phyloP scores from a whole-genome alignment of 805 yeast species.

The Nakazawaea ishiwadae region DNA sequence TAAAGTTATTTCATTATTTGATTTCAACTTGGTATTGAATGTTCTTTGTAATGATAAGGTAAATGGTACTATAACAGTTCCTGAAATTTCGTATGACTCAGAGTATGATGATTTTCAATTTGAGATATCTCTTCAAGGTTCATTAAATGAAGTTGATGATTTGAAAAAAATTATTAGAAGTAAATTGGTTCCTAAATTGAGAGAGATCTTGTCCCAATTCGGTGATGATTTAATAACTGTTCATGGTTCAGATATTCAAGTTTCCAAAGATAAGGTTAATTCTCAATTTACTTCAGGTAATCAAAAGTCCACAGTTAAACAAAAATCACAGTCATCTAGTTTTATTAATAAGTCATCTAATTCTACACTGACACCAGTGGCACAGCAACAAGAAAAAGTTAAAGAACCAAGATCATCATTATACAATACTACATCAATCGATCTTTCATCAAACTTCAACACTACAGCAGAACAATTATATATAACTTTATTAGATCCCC shows the following conservation, averaged over 20 bases:
- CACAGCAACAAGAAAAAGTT: slow-evolving; percentile 13
- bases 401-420: slow-evolving; percentile 35
- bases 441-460: slow-evolving; percentile 74
- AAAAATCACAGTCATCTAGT: slow-evolving; percentile 24
- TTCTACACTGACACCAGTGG: slow-evolving; percentile 12
- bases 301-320: slow-evolving; percentile 29
- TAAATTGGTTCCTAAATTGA: slow-evolving; percentile 64
- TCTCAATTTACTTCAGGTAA: slow-evolving; percentile 52
- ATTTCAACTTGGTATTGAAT: slow-evolving; percentile 61
- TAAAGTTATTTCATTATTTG: slow-evolving; percentile 88
- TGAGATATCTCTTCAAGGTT: slow-evolving; percentile 56
- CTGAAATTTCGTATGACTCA: slow-evolving; percentile 93
- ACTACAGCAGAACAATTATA: slow-evolving; percentile 86
- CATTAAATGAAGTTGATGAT: slow-evolving; percentile 39
- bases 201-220: slow-evolving; percentile 55
- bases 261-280: slow-evolving; percentile 59
- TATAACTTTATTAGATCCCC: slow-evolving; percentile 69
- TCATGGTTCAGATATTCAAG: slow-evolving; percentile 87
- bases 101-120: slow-evolving; percentile 84
- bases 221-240: slow-evolving; percentile 71
- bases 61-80: slow-evolving; percentile 74
- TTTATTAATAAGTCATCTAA: slow-evolving; percentile 13
- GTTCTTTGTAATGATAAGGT: slow-evolving; percentile 49
- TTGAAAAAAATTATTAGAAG: slow-evolving; percentile 45
- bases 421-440: slow-evolving; percentile 77